Conservation (phyloP, 176 grass and related monocot species). For the Triticum dicoccoides region DNA sequence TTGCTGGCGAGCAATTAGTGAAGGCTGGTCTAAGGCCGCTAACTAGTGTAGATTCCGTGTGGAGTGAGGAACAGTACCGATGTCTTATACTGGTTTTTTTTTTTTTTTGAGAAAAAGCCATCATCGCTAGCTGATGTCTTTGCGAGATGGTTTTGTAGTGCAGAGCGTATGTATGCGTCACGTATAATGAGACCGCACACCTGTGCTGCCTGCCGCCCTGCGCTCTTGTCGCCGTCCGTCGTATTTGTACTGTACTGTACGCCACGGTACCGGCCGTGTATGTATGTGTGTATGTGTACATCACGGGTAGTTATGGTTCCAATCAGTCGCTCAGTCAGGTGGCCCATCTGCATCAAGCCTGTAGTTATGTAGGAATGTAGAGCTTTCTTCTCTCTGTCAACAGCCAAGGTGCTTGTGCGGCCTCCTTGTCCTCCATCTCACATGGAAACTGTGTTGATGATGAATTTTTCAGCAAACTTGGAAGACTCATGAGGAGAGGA, state of each 20-base stretch:
- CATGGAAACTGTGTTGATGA: neutral
- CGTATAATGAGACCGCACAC: neutral
- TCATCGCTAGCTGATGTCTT: neutral
- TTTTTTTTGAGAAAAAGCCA: no score
- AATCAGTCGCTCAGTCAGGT: neutral
- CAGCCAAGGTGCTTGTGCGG: neutral
- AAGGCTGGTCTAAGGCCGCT: neutral
- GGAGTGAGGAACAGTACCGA: neutral
- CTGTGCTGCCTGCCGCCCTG: neutral
- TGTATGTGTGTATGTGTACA: neutral
- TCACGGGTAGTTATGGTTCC: neutral
- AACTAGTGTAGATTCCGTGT: neutral
- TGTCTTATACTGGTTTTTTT: neutral
- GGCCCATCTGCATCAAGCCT: neutral
- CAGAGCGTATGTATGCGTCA: neutral
- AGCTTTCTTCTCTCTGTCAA: neutral
- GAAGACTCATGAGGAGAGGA: no score
- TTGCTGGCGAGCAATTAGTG: neutral
- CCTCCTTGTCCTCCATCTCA: neutral
- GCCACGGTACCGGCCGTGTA: no score
- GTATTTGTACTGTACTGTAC: neutral
- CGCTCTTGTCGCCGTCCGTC: neutral
- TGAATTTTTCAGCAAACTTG: no score
- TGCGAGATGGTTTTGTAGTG: neutral
- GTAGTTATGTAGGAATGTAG: neutral